Evolutionary conservation across 2,329 filamentous ascomycete genomes (phyloP), one percentile per base, ranked within the genome.

Genomic region (Aschersonia sp.): DNA sequence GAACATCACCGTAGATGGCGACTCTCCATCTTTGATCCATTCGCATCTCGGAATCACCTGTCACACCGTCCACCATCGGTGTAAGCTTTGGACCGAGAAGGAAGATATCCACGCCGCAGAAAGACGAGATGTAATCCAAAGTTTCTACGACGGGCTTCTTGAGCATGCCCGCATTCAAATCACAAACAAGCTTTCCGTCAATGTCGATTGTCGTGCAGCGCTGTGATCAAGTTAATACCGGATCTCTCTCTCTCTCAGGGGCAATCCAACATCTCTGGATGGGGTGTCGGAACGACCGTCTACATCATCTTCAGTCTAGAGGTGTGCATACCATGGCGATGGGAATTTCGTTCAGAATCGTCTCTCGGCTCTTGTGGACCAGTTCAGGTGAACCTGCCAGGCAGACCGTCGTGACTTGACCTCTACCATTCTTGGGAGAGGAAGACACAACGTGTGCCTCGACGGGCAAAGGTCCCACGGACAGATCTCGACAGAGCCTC

Each of bases 61-160:
- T 84, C 52, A 84, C 72, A 41, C 81, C 76, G 48, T 83, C 80
- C 43, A 83, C 81, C 55, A 94, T 81, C 10, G 86, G 84, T 31
- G 84, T 81, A 53, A 89, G 76, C 65, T 94, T 95, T 4, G 92
- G 89, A 49, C 88, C 89, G 45, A 98, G 77, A 45, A 98, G 73
- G 66, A 98, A 98, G 56, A 98, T 94, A 65, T 98, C 92, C 47
- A 94, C 90, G 46, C 92, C 92, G 51, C 89, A 95, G 60, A 84
- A 94, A 54, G 74, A 77, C 9, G 92, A 86, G 59, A 95, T 83
- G 52, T 83, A 81, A 64, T 97, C 87, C 56, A 98, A 76, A 57
- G 90, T 87, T 52, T 87, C 81, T 46, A 89, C 78, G 31, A 95
- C 85, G 44, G 79, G 76, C 52, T 81, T 75, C 61, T 87, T 81